These are phyloP conservation scores for Tremella mesenterica DNA, from an alignment of 768 basidiomycete species.

Conservation along the genomic window DNA sequence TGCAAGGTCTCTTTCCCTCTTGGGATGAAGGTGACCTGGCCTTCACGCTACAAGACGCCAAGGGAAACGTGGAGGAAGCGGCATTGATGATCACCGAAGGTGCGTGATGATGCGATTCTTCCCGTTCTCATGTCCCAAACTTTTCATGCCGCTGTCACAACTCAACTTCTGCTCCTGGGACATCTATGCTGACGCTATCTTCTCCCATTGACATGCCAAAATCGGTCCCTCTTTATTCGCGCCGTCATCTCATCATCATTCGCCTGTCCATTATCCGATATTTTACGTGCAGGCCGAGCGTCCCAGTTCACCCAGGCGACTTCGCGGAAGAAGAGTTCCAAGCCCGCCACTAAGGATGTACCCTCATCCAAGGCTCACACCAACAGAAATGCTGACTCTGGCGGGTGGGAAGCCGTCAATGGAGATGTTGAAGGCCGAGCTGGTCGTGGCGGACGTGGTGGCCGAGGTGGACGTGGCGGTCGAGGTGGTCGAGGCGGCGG, in stretches of 20 bases:
- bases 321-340: conserved; percentile 40
- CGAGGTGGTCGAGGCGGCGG: conserved; percentile 36
- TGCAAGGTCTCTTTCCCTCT: conserved; percentile 43
- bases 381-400: conserved; percentile 38
- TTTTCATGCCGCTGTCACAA: background rate
- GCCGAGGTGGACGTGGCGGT: conserved; percentile 41
- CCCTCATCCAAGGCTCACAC: conserved; percentile 22
- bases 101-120: conserved; percentile 12
- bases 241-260: background rate
- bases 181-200: background rate
- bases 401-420: conserved; percentile 30
- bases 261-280: background rate
- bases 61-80: conserved; percentile 43
- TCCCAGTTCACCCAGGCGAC: conserved; percentile 44
- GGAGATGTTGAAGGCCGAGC: conserved; percentile 32
- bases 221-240: background rate
- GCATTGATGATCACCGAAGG: conserved; percentile 44
- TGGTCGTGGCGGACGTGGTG: conserved; percentile 42
- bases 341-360: conserved; percentile 17
- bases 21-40: conserved; percentile 44
- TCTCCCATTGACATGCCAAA: background rate
- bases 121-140: background rate
- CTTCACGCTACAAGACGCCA: conserved; percentile 41
- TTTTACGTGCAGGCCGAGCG: conserved; percentile 37
- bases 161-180: background rate